Percentiles rank a stretch among this genome's conserved stretches.
These are phyloP conservation scores for Pisolithus marmoratus DNA, from an alignment of 768 basidiomycete genomes.

Conservation along the genomic window DNA sequence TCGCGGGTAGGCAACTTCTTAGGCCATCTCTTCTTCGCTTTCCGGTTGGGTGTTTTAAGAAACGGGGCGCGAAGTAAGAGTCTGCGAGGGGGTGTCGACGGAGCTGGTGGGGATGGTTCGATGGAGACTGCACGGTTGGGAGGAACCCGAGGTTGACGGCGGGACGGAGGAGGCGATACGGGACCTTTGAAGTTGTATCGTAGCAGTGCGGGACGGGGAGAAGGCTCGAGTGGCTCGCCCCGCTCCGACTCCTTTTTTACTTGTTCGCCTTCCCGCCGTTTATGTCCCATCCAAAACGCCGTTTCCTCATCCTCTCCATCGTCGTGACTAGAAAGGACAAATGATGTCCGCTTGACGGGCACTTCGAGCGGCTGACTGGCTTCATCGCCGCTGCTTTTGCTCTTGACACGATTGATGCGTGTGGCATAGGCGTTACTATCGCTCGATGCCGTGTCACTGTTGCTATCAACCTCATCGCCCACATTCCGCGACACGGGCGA, in stretches of 20 bases:
- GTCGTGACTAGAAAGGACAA: constrained; percentile 33
- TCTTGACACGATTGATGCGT: constrained; percentile 13
- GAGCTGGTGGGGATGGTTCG: constrained; percentile 14
- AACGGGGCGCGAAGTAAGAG: constrained; percentile 16
- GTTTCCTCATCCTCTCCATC: constrained; percentile 52
- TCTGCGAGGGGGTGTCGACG: constrained; percentile 21
- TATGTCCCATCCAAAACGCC: constrained; percentile 22
- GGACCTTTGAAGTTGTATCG: constrained; percentile 35
- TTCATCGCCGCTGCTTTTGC: constrained; percentile 10
- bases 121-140: constrained; percentile 23
- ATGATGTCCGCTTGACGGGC: constrained; percentile 20
- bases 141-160: constrained; percentile 36
- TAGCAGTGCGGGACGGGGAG: constrained; percentile 35
- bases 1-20: constrained; percentile 38
- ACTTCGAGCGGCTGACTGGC: not conserved
- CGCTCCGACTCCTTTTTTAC: constrained; percentile 4
- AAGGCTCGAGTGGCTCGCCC: constrained; percentile 5
- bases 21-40: constrained; percentile 33
- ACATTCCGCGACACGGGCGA: constrained; percentile 45
- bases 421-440: constrained; percentile 9
- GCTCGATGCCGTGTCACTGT: constrained; percentile 32
- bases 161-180: constrained; percentile 64
- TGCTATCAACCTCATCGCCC: constrained; percentile 26
- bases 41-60: constrained; percentile 25
- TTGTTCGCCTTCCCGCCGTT: constrained; percentile 5